phyloP scores from a whole-genome alignment of 371 early-diverging fungal species.

The Smittium culicis region DNA sequence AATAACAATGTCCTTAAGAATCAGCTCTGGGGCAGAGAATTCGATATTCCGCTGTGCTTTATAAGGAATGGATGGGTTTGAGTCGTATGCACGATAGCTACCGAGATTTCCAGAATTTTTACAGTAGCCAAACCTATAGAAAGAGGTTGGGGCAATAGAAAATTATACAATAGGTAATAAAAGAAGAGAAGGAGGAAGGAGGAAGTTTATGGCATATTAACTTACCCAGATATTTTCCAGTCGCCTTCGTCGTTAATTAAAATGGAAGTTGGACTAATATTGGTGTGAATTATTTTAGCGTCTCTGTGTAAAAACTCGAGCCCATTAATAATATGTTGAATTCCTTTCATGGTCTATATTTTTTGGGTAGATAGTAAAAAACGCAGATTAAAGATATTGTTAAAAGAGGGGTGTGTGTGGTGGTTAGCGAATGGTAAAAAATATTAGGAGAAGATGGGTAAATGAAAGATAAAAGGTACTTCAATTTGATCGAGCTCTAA shows the following conservation, averaged over 20 bases:
- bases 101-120: conserved; percentile 39
- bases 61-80: conserved; percentile 46
- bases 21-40: conserved; percentile 65
- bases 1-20: conserved; percentile 39
- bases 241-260: conserved; percentile 72
- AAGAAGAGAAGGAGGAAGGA: neutral
- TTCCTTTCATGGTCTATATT: conserved; percentile 77
- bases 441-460: too few species aligned
- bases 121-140: conserved; percentile 41
- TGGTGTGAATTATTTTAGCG: conserved; percentile 62
- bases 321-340: conserved; percentile 64
- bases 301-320: conserved; percentile 52
- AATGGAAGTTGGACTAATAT: conserved; percentile 57
- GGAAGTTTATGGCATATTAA: neutral
- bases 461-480: neutral
- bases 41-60: conserved; percentile 54
- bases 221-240: conserved; percentile 70
- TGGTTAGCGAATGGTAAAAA: too few species aligned
- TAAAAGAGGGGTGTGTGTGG: too few species aligned
- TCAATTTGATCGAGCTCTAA: neutral
- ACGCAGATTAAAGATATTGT: too few species aligned
- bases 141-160: neutral
- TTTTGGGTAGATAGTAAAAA: too few species aligned
- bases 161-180: neutral
- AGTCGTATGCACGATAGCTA: conserved; percentile 33